These are phyloP conservation scores for Metschnikowia drakensbergensis DNA, from an alignment of 805 yeast genomes.

Conservation along the genomic window DNA sequence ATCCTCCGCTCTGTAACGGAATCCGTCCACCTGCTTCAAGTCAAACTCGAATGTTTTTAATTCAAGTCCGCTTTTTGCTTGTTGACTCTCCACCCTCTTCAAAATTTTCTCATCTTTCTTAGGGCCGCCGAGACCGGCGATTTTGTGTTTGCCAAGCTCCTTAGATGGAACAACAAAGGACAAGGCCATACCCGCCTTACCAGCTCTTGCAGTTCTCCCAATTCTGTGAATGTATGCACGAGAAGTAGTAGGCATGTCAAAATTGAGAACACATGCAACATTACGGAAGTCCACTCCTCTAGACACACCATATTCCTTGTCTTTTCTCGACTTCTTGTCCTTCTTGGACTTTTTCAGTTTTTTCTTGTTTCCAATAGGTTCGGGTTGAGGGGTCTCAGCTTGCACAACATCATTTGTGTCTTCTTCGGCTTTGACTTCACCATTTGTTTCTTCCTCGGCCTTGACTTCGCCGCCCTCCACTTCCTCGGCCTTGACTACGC, in stretches of 20 bases:
- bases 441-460: background rate
- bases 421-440: constrained; percentile 6
- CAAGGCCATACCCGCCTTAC: constrained; percentile 89
- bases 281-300: constrained; percentile 96
- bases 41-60: constrained; percentile 88
- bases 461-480: background rate
- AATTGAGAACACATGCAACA: constrained; percentile 94
- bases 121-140: constrained; percentile 66
- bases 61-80: constrained; percentile 66
- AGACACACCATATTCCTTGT: constrained; percentile 86
- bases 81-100: constrained; percentile 70
- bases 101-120: constrained; percentile 85
- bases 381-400: background rate
- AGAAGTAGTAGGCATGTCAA: constrained; percentile 88
- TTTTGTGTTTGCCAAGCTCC: constrained; percentile 85
- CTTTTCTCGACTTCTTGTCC: constrained; percentile 39
- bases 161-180: constrained; percentile 84
- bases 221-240: constrained; percentile 88
- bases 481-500: constrained; percentile 8
- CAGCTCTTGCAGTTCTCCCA: constrained; percentile 98
- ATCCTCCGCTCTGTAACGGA: constrained; percentile 94
- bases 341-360: constrained; percentile 9
- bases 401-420: constrained; percentile 16
- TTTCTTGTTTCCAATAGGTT: background rate
- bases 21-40: constrained; percentile 87